phyloP scores from a whole-genome alignment of 2,329 filamentous ascomycete species.

The Ophiostoma novo-ulmi region DNA sequence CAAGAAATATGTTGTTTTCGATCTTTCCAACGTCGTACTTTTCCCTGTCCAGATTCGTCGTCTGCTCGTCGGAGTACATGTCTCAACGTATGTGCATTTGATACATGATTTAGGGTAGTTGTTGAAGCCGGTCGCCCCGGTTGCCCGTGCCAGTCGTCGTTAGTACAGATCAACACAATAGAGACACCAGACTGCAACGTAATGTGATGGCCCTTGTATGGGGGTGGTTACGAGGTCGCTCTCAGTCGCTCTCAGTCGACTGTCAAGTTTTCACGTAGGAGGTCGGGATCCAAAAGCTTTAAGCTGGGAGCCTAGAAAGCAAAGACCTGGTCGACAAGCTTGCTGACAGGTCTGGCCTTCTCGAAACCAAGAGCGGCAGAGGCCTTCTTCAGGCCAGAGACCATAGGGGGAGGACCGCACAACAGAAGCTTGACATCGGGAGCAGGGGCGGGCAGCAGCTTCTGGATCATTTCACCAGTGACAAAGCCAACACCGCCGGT shows the following conservation, averaged over 20 bases:
- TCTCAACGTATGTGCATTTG: background rate
- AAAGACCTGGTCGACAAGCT: slow-evolving; percentile 97
- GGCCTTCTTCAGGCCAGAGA: slow-evolving; percentile 94
- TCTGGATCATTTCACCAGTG: slow-evolving; percentile 91
- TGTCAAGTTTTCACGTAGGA: background rate
- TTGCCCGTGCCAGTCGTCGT: too few relatives aligned
- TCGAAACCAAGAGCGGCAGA: slow-evolving; percentile 82
- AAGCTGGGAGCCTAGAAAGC: slow-evolving; percentile 58
- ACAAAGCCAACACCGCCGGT: slow-evolving; percentile 90
- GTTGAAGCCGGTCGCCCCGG: background rate
- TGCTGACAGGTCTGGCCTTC: slow-evolving; percentile 92
- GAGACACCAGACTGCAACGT: background rate
- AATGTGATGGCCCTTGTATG: background rate
- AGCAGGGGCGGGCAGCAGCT: slow-evolving; percentile 75
- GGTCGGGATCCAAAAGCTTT: background rate
- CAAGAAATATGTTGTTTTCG: background rate
- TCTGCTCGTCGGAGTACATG: background rate
- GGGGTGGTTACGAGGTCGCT: background rate
- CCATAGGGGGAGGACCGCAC: slow-evolving; percentile 95
- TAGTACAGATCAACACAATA: background rate
- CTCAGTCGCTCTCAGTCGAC: background rate
- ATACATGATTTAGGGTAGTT: background rate
- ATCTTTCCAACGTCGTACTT: background rate
- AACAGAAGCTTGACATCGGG: slow-evolving; percentile 88
- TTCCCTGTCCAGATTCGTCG: background rate